A percentile compares a stretch with the other conserved stretches of the same genome.
These are phyloP conservation scores for Fusarium odoratissimum DNA, from an alignment of 2,329 filamentous ascomycete genomes.

Conservation along the genomic window DNA sequence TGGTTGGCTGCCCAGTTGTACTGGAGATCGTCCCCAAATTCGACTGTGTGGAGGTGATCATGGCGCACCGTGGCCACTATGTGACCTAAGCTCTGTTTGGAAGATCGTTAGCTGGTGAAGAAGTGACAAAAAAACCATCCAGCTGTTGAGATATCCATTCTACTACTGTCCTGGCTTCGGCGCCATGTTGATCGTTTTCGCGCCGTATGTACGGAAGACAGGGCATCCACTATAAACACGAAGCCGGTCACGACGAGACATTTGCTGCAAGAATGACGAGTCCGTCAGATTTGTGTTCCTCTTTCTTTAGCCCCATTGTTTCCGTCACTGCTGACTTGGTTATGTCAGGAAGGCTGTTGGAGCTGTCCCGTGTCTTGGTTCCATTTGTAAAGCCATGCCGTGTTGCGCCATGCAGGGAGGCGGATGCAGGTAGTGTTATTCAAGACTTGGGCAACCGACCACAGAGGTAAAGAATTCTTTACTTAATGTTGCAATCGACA, in stretches of 20 bases:
- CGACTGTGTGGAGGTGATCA: conserved; percentile 43
- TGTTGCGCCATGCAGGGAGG: conserved; percentile 40
- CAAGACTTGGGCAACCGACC: conserved; percentile 6
- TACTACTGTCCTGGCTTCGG: conserved; percentile 25
- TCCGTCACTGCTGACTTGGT: not conserved
- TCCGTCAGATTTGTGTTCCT: not conserved
- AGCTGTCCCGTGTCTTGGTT: conserved; percentile 16
- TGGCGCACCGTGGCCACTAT: conserved; percentile 40
- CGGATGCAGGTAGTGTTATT: conserved; percentile 20
- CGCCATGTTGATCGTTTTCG: conserved; percentile 36
- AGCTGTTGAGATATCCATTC: conserved; percentile 33
- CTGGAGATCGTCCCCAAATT: conserved; percentile 44
- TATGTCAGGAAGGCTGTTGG: not conserved
- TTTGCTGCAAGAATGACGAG: conserved; percentile 1
- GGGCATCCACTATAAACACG: conserved; percentile 18
- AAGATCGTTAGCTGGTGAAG: conserved; percentile 27
- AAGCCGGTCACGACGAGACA: conserved; percentile 7
- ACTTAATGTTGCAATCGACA: not conserved
- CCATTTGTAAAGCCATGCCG: conserved; percentile 24
- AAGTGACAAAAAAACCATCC: conserved; percentile 10
- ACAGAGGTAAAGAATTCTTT: conserved; percentile 1
- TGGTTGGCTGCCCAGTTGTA: conserved; percentile 39
- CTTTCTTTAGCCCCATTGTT: conserved; percentile 5
- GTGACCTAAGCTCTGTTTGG: conserved; percentile 14
- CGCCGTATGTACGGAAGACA: conserved; percentile 1